Evolutionary conservation across 1,284 basidiomycete genomes (phyloP).

Genomic region (Ustanciosporium gigantosporum): DNA sequence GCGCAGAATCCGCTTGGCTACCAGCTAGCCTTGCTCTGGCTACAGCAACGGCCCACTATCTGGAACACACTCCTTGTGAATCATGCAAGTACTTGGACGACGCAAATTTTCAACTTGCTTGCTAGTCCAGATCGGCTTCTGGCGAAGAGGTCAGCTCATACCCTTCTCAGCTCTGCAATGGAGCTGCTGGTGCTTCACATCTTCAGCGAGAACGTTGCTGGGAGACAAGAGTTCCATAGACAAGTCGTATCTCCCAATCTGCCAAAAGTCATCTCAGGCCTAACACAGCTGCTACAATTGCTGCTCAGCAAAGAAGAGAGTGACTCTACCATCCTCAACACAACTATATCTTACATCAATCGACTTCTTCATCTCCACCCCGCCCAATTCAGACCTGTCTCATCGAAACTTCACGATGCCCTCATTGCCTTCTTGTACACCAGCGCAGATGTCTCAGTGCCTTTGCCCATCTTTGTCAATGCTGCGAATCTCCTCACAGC

Average conservation of each 20-base stretch:
- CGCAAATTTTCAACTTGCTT: slow-evolving; percentile 26
- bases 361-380: slow-evolving; percentile 29
- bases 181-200: slow-evolving; percentile 15
- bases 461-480: slow-evolving; percentile 7
- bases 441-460: slow-evolving; percentile 1
- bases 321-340: slow-evolving; percentile 6
- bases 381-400: slow-evolving; percentile 34
- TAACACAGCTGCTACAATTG: slow-evolving; percentile 16
- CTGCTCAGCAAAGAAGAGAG: slow-evolving; percentile 1
- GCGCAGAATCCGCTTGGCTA: slow-evolving; percentile 33
- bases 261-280: slow-evolving; percentile 10
- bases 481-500: slow-evolving; percentile 33
- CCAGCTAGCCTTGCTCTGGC: slow-evolving; percentile 26
- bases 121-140: slow-evolving; percentile 18
- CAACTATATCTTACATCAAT: slow-evolving; percentile 13
- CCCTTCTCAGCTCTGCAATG: slow-evolving; percentile 19
- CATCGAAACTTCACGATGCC: slow-evolving; percentile 24
- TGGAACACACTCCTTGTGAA: slow-evolving; percentile 31
- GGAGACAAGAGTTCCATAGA: slow-evolving; percentile 41
- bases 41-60: slow-evolving; percentile 23
- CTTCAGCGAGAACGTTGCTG: slow-evolving; percentile 19
- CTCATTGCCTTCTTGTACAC: slow-evolving; percentile 29
- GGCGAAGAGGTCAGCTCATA: slow-evolving; percentile 5
- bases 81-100: slow-evolving; percentile 34
- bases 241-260: slow-evolving; percentile 41